Conservation (phyloP, 495 filamentous ascomycete species). For the Trichoderma orchidacearum region DNA sequence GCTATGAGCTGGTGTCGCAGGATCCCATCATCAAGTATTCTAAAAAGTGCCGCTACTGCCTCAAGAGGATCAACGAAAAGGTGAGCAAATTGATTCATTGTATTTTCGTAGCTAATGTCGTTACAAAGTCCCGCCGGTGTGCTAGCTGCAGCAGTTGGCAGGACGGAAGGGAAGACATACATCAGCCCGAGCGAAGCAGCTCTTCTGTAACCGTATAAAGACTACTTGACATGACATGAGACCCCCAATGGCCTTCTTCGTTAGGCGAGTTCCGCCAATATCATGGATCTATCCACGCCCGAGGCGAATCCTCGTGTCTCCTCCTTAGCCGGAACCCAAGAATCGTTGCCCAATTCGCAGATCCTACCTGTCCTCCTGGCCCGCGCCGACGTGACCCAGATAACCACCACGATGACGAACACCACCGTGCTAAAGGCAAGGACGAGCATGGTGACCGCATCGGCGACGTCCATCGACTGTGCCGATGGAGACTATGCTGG, state of each 20-base stretch:
- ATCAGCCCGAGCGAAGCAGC: not conserved
- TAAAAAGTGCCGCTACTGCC: conserved; percentile 59
- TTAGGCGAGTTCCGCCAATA: too few species aligned
- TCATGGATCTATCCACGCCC: too few species aligned
- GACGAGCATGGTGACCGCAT: not conserved
- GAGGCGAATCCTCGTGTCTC: too few species aligned
- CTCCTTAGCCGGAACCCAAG: too few species aligned
- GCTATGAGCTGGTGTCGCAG: conserved; percentile 46
- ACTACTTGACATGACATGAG: not conserved
- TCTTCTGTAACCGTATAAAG: not conserved
- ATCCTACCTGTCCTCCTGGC: too few species aligned
- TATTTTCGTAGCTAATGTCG: too few species aligned
- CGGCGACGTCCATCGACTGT: not conserved
- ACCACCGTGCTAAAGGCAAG: not conserved
- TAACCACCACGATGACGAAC: not conserved
- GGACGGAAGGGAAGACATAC: conserved; percentile 54
- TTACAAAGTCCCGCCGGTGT: conserved; percentile 54
- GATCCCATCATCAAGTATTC: conserved; percentile 60
- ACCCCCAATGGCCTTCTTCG: not conserved
- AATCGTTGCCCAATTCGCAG: too few species aligned
- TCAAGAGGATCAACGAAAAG: conserved; percentile 51
- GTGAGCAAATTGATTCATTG: conserved; percentile 25
- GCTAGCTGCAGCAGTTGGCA: conserved; percentile 65
- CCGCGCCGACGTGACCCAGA: too few species aligned
- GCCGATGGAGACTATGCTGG: not conserved